These are phyloP conservation scores for Rickenella mellea DNA, from an alignment of 768 basidiomycete species.

Conservation along the genomic window DNA sequence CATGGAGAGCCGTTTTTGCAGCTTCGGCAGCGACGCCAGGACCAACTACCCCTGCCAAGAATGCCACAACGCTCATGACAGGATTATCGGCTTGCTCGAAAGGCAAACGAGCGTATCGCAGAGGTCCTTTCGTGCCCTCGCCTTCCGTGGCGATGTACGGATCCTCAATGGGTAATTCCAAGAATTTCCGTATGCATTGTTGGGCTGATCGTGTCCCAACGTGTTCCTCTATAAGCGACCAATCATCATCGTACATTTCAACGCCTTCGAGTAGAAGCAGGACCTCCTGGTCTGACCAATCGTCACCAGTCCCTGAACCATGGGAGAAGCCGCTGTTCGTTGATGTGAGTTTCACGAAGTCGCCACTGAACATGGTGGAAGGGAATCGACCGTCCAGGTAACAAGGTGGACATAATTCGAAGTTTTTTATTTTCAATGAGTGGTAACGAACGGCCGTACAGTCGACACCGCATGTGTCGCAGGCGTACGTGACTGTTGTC, in stretches of 20 bases:
- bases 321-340: constrained; percentile 22
- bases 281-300: constrained; percentile 88
- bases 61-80: constrained; percentile 97
- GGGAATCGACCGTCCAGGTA: constrained; percentile 97
- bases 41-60: constrained; percentile 86
- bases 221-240: constrained; percentile 87
- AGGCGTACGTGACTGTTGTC: constrained; percentile 52
- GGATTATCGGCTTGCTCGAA: constrained; percentile 96
- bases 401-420: constrained; percentile 85
- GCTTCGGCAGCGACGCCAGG: constrained; percentile 90
- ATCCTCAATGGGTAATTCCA: constrained; percentile 95
- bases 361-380: constrained; percentile 90
- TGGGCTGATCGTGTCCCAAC: constrained; percentile 87
- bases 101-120: constrained; percentile 72
- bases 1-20: constrained; percentile 82
- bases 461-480: constrained; percentile 93
- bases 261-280: constrained; percentile 87
- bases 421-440: constrained; percentile 84
- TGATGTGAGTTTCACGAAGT: constrained; percentile 81
- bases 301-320: constrained; percentile 39
- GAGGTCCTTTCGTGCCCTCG: constrained; percentile 68
- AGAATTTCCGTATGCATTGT: constrained; percentile 92
- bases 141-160: constrained; percentile 60
- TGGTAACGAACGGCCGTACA: constrained; percentile 86
- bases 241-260: constrained; percentile 98